These are phyloP conservation scores for Fusarium tupiense DNA, from an alignment of 2,329 filamentous ascomycete genomes.

Conservation along the genomic window DNA sequence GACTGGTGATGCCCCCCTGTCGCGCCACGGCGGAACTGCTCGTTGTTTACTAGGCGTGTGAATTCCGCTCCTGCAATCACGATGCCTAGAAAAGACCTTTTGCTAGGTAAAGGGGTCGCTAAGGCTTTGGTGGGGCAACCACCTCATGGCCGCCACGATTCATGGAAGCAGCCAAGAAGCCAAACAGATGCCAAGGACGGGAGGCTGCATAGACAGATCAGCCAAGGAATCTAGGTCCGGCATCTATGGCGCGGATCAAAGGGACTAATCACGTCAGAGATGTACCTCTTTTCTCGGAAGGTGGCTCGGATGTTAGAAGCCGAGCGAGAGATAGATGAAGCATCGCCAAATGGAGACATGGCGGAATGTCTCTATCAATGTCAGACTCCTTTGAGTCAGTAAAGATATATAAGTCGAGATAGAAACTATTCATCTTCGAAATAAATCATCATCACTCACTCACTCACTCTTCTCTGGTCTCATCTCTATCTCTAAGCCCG, in stretches of 20 bases:
- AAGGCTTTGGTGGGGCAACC: not conserved
- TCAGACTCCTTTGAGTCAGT: not conserved
- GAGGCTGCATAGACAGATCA: slow-evolving; percentile 19
- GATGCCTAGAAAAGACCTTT: not conserved
- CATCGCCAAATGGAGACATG: not conserved
- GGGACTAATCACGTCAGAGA: not conserved
- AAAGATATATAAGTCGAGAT: not conserved
- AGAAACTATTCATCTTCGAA: not conserved
- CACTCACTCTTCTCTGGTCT: not conserved
- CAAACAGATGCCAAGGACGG: slow-evolving; percentile 29
- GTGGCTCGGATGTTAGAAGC: slow-evolving; percentile 12
- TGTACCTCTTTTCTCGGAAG: slow-evolving; percentile 11
- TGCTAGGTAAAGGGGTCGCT: not conserved
- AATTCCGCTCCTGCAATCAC: not conserved
- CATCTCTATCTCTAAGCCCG: not conserved
- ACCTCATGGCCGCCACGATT: not conserved
- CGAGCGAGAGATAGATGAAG: slow-evolving; percentile 8
- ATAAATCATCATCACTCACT: not conserved
- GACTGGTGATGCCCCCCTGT: not conserved
- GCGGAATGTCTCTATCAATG: not conserved
- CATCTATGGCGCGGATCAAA: not conserved
- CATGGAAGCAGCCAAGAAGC: not conserved
- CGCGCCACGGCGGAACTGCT: not conserved
- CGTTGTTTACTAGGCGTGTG: not conserved
- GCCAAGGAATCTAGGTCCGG: not conserved